Conservation (phyloP, 768 basidiomycete genomes). For the Suillus bovinus region DNA sequence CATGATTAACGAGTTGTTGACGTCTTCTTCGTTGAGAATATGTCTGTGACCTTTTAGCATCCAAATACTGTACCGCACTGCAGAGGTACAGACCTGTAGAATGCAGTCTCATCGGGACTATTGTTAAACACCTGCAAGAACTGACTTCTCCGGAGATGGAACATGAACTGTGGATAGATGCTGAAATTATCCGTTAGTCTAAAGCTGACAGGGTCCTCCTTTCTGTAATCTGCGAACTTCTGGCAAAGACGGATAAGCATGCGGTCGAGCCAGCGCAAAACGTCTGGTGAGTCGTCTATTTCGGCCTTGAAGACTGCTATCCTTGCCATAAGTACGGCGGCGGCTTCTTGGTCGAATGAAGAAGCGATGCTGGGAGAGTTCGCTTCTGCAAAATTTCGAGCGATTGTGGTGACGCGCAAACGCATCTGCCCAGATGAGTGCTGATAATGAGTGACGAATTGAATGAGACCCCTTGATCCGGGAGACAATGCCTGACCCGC, state of each 20-base stretch:
- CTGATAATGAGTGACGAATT: conserved; percentile 98
- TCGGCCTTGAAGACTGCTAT: conserved; percentile 99
- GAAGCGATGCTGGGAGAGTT: conserved; percentile 92
- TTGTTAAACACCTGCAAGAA: conserved; percentile 99
- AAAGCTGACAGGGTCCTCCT: conserved; percentile 96
- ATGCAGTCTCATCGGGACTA: conserved; percentile 98
- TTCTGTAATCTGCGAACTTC: conserved; percentile 98
- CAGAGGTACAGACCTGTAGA: conserved; percentile 73
- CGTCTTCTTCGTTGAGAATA: conserved; percentile 94
- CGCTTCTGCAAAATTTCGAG: conserved; percentile 95
- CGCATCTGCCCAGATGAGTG: conserved; percentile 95
- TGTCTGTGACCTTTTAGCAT: conserved; percentile 48
- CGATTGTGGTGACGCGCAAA: conserved; percentile 96
- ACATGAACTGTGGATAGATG: conserved; percentile 99
- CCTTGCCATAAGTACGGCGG: conserved; percentile 96
- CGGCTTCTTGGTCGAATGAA: conserved; percentile 97
- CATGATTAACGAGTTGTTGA: conserved; percentile 99
- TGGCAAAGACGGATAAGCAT: conserved; percentile 99
- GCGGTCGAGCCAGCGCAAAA: conserved; percentile 94
- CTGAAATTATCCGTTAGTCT: conserved; percentile 93
- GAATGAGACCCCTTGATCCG: conserved; percentile 91
- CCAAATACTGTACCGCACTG: conserved; percentile 3
- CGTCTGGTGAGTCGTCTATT: conserved; percentile 96
- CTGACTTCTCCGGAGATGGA: conserved; percentile 95
- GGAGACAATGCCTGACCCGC: conserved; percentile 91